These are phyloP conservation scores for Citrus mangshanensis DNA, from an alignment of 345 rosid genomes.

Conservation along the genomic window DNA sequence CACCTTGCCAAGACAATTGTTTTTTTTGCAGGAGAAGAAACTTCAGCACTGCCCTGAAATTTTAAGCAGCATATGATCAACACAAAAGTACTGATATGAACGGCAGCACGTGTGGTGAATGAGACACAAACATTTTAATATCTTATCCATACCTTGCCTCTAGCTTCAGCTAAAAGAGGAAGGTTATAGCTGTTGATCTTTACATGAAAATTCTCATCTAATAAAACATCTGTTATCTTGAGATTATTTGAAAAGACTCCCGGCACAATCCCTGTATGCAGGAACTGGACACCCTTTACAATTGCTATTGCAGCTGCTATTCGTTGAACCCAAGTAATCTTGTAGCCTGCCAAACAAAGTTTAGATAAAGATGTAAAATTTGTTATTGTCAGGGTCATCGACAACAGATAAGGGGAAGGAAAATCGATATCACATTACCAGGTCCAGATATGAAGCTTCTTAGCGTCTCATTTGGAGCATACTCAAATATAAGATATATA, in stretches of 20 bases:
- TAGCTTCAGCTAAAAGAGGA: constrained; percentile 39
- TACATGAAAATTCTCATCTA: constrained; percentile 45
- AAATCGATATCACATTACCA: neutral
- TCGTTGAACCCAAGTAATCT: constrained; percentile 44
- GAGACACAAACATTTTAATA: neutral
- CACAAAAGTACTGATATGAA: neutral
- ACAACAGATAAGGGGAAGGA: neutral
- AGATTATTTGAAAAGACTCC: constrained; percentile 43
- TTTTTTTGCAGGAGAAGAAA: constrained; percentile 21
- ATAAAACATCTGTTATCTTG: constrained; percentile 52
- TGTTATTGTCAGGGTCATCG: too few species aligned
- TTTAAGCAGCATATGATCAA: neutral
- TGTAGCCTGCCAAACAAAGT: constrained; percentile 12
- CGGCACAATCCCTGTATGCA: constrained; percentile 58
- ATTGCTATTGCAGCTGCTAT: constrained; percentile 45
- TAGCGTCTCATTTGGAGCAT: constrained; percentile 34
- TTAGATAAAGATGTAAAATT: too few species aligned
- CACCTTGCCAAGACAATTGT: constrained; percentile 26
- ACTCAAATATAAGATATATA: constrained; percentile 50
- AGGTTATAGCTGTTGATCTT: constrained; percentile 47
- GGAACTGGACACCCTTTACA: constrained; percentile 55
- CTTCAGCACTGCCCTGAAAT: constrained; percentile 29
- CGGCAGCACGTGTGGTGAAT: neutral
- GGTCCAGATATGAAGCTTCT: constrained; percentile 43
- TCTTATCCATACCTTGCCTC: constrained; percentile 18